phyloP scores from a whole-genome alignment of 768 basidiomycete genomes.

The Kwoniella botswanensis region DNA sequence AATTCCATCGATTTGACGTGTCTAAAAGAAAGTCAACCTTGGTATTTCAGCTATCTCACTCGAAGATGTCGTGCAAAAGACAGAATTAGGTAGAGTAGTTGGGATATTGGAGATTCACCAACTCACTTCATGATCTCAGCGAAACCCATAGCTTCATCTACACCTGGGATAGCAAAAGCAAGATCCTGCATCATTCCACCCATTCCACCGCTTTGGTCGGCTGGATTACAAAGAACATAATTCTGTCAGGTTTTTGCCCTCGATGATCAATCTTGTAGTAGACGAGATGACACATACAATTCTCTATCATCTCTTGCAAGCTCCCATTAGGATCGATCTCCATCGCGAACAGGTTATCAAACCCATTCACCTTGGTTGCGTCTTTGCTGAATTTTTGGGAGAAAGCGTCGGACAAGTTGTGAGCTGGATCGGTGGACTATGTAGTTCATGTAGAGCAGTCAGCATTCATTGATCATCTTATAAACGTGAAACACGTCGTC shows the following conservation, averaged over 20 bases:
- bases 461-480: neutral
- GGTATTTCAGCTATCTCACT: no score
- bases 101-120: neutral
- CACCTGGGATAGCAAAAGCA: slow-evolving; percentile 97
- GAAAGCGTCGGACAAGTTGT: slow-evolving; percentile 96
- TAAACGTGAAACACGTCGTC: neutral
- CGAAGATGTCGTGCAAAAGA: no score
- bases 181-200: slow-evolving; percentile 99
- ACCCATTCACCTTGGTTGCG: slow-evolving; percentile 96
- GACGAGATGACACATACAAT: slow-evolving; percentile 66
- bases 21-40: slow-evolving; percentile 60
- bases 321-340: slow-evolving; percentile 98
- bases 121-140: slow-evolving; percentile 99
- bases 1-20: slow-evolving; percentile 99
- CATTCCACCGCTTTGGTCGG: slow-evolving; percentile 71
- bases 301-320: slow-evolving; percentile 98
- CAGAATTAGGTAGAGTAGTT: no score
- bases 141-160: slow-evolving; percentile 99
- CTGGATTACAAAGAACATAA: slow-evolving; percentile 18
- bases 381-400: slow-evolving; percentile 99
- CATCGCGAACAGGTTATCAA: slow-evolving; percentile 96
- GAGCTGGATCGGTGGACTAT: slow-evolving; percentile 98
- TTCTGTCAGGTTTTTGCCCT: neutral
- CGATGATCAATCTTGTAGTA: neutral
- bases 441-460: no score